Conservation (phyloP, 2,329 filamentous ascomycete species). For the Zalaria sp. region DNA sequence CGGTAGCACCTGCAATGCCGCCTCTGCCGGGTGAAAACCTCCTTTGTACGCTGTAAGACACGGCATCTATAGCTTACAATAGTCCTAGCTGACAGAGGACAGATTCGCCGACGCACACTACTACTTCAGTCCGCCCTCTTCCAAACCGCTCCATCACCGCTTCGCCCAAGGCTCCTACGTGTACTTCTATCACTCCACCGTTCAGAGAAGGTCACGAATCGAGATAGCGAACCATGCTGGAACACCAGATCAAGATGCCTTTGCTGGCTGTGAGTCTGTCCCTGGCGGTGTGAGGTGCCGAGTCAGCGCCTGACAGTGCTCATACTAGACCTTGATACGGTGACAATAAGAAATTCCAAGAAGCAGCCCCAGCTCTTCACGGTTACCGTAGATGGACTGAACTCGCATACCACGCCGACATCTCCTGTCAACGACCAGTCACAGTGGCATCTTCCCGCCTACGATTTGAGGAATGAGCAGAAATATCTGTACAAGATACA, state of each 20-base stretch:
- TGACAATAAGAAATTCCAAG: conserved; percentile 55
- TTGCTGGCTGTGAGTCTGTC: conserved; percentile 53
- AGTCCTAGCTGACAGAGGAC: conserved; percentile 2
- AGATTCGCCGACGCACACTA: conserved; percentile 72
- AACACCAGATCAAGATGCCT: conserved; percentile 64
- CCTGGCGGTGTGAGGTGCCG: too few species aligned
- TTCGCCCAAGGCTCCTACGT: conserved; percentile 71
- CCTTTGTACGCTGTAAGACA: conserved; percentile 31
- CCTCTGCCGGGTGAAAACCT: conserved; percentile 32
- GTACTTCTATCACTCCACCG: conserved; percentile 63
- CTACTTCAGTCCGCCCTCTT: conserved; percentile 55
- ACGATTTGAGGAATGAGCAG: conserved; percentile 57
- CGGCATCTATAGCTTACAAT: not conserved
- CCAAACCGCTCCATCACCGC: conserved; percentile 60
- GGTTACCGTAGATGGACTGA: conserved; percentile 41
- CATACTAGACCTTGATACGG: conserved; percentile 48
- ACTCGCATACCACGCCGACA: conserved; percentile 10
- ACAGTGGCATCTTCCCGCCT: conserved; percentile 63
- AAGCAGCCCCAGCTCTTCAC: conserved; percentile 60
- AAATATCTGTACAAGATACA: conserved; percentile 70
- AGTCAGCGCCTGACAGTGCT: not conserved
- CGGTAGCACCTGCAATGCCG: conserved; percentile 24
- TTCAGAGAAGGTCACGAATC: conserved; percentile 51
- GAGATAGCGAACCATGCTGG: conserved; percentile 66
- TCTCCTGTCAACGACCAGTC: conserved; percentile 29